Percentiles rank a stretch among this genome's conserved stretches.
These are phyloP conservation scores for Lachnellula hyalina DNA, from an alignment of 2,329 filamentous ascomycete genomes.

Conservation along the genomic window DNA sequence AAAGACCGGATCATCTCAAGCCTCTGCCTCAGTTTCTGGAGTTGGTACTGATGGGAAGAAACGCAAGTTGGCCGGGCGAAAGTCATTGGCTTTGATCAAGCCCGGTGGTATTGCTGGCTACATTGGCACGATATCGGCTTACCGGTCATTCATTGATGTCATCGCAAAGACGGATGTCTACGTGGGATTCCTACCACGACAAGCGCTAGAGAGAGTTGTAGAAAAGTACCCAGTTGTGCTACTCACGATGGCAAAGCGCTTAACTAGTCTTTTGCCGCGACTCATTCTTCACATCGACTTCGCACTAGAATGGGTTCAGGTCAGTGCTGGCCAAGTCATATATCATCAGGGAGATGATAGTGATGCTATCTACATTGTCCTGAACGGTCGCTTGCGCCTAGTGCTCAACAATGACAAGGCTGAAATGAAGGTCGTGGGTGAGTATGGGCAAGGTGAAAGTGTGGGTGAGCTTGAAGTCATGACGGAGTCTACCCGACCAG, in stretches of 20 bases:
- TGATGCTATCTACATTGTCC: constrained; percentile 95
- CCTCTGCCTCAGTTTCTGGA: constrained; percentile 23
- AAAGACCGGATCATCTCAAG: constrained; percentile 36
- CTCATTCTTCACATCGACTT: constrained; percentile 97
- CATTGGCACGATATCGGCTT: constrained; percentile 88
- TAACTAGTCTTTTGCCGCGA: constrained; percentile 83
- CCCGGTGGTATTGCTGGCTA: constrained; percentile 93
- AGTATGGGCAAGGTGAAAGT: constrained; percentile 95
- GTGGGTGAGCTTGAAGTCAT: constrained; percentile 95
- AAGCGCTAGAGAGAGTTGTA: constrained; percentile 83
- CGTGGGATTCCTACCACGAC: constrained; percentile 85
- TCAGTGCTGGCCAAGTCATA: constrained; percentile 89
- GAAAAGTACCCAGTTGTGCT: constrained; percentile 89
- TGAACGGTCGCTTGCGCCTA: constrained; percentile 84
- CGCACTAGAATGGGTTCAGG: constrained; percentile 95
- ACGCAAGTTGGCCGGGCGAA: constrained; percentile 47
- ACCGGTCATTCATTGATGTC: constrained; percentile 93
- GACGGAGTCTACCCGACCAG: constrained; percentile 86
- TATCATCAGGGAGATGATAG: constrained; percentile 93
- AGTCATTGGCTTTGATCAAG: constrained; percentile 84
- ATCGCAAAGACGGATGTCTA: constrained; percentile 98
- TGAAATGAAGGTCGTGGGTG: constrained; percentile 78
- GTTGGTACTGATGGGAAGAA: constrained; percentile 33
- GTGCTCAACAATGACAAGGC: constrained; percentile 78
- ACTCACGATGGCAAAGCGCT: constrained; percentile 89